Conservation (phyloP, 208 protist genomes). For the Entamoeba moshkovskii region DNA sequence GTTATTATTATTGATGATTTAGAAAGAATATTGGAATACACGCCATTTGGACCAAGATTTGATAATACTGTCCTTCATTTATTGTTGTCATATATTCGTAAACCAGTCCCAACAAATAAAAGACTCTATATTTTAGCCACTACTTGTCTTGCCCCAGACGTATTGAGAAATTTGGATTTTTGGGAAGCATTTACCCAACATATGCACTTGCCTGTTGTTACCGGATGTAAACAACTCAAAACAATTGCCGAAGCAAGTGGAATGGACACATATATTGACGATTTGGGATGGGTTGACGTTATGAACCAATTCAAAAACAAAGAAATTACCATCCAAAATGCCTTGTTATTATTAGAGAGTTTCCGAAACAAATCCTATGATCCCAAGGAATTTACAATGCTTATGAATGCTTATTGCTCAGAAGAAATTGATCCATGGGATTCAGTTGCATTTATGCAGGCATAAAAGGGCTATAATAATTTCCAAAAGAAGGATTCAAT, state of each 20-base stretch:
- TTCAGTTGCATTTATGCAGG: not conserved
- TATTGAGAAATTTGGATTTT: not conserved
- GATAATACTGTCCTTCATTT: not conserved
- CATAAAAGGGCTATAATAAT: no score
- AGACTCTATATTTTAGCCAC: not conserved
- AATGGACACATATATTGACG: not conserved
- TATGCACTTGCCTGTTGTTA: not conserved
- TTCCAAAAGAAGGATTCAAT: no score
- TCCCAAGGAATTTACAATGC: not conserved
- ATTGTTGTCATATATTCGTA: not conserved
- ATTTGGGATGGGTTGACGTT: not conserved
- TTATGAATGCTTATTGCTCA: not conserved
- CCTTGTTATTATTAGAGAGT: not conserved
- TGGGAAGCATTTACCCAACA: not conserved
- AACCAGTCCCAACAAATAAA: not conserved
- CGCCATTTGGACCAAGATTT: slow-evolving; percentile 58
- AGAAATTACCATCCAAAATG: not conserved
- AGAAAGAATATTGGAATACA: slow-evolving; percentile 78
- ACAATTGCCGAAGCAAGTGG: not conserved
- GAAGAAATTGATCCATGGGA: not conserved
- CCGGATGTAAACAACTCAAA: not conserved
- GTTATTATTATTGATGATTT: slow-evolving; percentile 91
- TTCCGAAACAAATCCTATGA: not conserved
- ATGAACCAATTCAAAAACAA: not conserved
- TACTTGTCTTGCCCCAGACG: not conserved